Base-by-base conservation (phyloP, 306 rosid genomes). In the Castanea crenata region DNA sequence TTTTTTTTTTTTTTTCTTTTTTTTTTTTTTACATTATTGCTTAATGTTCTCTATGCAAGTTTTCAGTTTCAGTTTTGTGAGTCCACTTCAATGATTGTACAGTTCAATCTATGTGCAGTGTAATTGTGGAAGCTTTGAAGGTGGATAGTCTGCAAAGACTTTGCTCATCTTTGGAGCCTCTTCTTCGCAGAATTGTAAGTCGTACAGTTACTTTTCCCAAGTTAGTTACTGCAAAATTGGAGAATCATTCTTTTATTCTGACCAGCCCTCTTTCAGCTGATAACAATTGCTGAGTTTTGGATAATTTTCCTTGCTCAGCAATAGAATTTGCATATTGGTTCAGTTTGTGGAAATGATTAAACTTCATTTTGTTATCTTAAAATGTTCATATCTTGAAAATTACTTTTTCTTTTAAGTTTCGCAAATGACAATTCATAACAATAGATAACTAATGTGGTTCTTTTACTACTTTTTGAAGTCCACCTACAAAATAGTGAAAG, bases 101-200 rank as follows among this genome's bases (percentile, higher is more conserved):
- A 52, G 69, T 82, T 83, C n/a, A 7, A 77, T 71, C 76, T 52
- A 19, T 76, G 15, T 81, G 73, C 87, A 93, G 98, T 85, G 98
- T 91, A 32, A 88, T 93, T 82, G 92, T 93, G 81, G 97, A 93
- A 80, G 96, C 98, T 76, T 74, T 93, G 80, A 93, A 93, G 89
- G 93, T 91, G 57, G 97, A 93, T 85, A 90, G 97, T 84, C 64
- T 93, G 90, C 97, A 93, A 84, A 90, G 94, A 76, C 90, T 91
- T 10, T 83, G 87, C 74, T 91, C 98, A 71, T 88, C 93, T 71
- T 87, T 93, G 89, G 94, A 91, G 82, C 98, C 97, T 74, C 89
- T 91, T 77, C 94, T 91, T 75, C 91, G 97, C 62, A 90, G 85
- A 91, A 90, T 93, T 82, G 98, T 93, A 87, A 93, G 98, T 83